Base-by-base conservation (phyloP, 495 filamentous ascomycete species). In the Friedmanniomyces simplex region DNA sequence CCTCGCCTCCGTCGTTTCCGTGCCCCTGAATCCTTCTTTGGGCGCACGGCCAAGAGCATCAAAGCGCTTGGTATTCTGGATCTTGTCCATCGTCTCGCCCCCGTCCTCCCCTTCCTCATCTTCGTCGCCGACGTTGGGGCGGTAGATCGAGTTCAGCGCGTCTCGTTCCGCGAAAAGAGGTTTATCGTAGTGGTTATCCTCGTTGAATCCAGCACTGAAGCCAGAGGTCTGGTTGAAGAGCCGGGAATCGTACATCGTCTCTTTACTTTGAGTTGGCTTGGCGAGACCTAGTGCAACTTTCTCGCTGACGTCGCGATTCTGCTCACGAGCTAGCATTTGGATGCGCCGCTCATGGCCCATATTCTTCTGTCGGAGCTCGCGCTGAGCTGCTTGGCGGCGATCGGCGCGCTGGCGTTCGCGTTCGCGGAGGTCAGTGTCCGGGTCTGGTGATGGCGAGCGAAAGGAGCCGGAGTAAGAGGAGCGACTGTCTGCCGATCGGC, bases 181-280 rank as follows among this genome's bases (percentile, higher is more conserved):
- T 70, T 95, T 96, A 71, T 97, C 94, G 75, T 97, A 99, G 0
- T 83, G 82, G 64, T 99, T 89, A 68, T 99, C 94, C 70, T 99
- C 93, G 69, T 99, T 99, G 78, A 96, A 91, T 21, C 93, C 94
- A 32, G 79, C 68, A 61, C 84, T 82, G 72, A 99, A 93, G 13
- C 91, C 94, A 64, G 84, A 87, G 20, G 81, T 86, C 73, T 94
- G 89, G 71, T 96, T 96, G 73, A 99, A 99, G 41, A 99, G 73
- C 49, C 93, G 80, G 2, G 88, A 94, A 71, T 99, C 93, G 76
- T 89, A 99, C 93, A 96, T 97, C 21, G 86, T 77, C 69, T 97
- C 93, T 13, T 81, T 82, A 13, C 82, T 85, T 69, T 89, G 84
- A 0, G 94, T 95, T 6, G 93, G 93, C 71, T 97, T 99, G 24